phyloP scores from a whole-genome alignment of 768 basidiomycete species.

The Naganishia antarctica region DNA sequence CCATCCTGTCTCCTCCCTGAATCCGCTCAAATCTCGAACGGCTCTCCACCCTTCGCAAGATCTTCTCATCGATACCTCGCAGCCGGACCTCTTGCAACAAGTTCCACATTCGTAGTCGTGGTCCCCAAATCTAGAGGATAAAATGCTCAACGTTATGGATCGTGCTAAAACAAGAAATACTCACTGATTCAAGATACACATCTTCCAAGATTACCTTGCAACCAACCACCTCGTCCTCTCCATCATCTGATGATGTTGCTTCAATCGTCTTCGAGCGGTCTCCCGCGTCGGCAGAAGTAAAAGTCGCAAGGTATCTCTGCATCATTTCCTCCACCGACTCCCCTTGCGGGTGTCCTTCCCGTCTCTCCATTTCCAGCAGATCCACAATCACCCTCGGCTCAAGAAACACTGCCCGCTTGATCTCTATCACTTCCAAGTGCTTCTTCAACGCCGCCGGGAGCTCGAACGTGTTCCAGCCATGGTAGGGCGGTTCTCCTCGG shows the following conservation, averaged over 20 bases:
- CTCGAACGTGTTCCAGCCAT: conserved; percentile 9
- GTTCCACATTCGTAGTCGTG: conserved; percentile 12
- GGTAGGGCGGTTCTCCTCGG: conserved; percentile 19
- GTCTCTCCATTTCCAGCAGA: conserved; percentile 10
- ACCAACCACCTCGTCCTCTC: background rate
- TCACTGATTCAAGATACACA: conserved; percentile 25
- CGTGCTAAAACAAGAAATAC: background rate
- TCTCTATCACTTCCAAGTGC: conserved; percentile 9
- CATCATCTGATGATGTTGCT: background rate
- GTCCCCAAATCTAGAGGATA: conserved; percentile 22
- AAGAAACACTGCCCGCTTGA: conserved; percentile 22
- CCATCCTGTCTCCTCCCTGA: conserved; percentile 22
- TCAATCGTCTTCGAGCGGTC: background rate
- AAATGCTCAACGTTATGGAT: background rate
- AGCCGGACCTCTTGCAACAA: conserved; percentile 1
- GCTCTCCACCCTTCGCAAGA: conserved; percentile 1
- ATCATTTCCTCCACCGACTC: conserved; percentile 4
- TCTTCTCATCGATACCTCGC: background rate
- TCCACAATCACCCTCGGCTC: conserved; percentile 22
- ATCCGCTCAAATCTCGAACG: conserved; percentile 17
- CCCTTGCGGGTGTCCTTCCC: background rate
- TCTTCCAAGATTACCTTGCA: conserved; percentile 21
- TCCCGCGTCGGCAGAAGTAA: background rate
- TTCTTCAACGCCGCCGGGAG: background rate
- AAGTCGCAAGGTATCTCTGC: background rate